These are phyloP conservation scores for Aureobasidium namibiae DNA, from an alignment of 2,329 filamentous ascomycete genomes.

Conservation along the genomic window DNA sequence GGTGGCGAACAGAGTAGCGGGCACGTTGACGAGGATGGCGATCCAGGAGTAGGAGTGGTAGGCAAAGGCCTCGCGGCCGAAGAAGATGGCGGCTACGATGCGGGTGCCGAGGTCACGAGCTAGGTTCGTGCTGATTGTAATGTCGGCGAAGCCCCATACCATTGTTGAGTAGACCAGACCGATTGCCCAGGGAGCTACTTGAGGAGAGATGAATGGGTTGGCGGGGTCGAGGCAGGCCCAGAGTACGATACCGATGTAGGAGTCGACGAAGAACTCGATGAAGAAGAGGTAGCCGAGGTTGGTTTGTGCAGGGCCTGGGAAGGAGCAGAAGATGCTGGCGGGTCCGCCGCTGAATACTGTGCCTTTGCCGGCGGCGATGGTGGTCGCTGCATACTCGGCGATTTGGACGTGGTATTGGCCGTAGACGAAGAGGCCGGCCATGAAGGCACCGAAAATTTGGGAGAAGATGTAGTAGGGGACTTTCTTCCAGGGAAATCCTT, in stretches of 20 bases:
- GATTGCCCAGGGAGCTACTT: slow-evolving; percentile 45
- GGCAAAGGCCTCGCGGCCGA: slow-evolving; percentile 42
- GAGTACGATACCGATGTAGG: slow-evolving; percentile 49
- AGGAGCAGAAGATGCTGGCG: slow-evolving; percentile 48
- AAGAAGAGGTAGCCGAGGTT: slow-evolving; percentile 50
- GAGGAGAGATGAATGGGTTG: slow-evolving; percentile 48
- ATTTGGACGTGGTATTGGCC: slow-evolving; percentile 50
- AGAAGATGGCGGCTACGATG: slow-evolving; percentile 52
- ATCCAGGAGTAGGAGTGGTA: slow-evolving; percentile 45
- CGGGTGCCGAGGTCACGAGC: slow-evolving; percentile 52
- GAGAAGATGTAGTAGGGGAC: slow-evolving; percentile 49
- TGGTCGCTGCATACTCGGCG: slow-evolving; percentile 30
- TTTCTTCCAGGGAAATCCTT: slow-evolving; percentile 49
- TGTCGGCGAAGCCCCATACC: slow-evolving; percentile 49
- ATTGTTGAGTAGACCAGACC: slow-evolving; percentile 45
- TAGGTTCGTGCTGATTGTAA: slow-evolving; percentile 49
- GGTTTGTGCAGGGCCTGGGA: slow-evolving; percentile 42
- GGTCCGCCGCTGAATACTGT: slow-evolving; percentile 42
- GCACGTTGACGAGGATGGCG: slow-evolving; percentile 48
- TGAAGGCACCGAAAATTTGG: slow-evolving; percentile 49
- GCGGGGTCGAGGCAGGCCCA: slow-evolving; percentile 51
- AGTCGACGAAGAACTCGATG: slow-evolving; percentile 52
- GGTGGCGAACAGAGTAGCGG: slow-evolving; percentile 48
- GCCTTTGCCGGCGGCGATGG: slow-evolving; percentile 30
- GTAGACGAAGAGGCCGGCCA: slow-evolving; percentile 48